phyloP scores from a whole-genome alignment of 768 basidiomycete species.

The Leccinum disarticulatum region DNA sequence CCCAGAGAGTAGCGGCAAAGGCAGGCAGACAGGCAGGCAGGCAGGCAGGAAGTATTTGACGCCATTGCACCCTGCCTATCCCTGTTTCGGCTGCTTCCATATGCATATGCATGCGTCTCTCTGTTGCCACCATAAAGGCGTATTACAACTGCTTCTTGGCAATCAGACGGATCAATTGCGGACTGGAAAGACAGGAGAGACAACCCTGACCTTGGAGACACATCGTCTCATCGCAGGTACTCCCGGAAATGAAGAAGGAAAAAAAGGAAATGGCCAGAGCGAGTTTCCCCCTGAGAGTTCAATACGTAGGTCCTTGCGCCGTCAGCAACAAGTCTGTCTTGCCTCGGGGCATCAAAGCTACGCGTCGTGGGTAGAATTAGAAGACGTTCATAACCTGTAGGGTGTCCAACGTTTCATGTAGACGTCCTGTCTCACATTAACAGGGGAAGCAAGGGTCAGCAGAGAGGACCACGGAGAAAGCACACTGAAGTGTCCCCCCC shows the following conservation, averaged over 20 bases:
- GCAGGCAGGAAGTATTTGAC: not conserved
- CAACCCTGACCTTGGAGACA: conserved; percentile 11
- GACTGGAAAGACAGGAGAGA: conserved; percentile 12
- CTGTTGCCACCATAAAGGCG: conserved; percentile 17
- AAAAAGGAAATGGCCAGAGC: conserved; percentile 1
- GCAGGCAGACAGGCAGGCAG: not conserved
- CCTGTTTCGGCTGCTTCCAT: conserved; percentile 10
- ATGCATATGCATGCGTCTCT: not conserved
- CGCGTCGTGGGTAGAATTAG: conserved; percentile 19
- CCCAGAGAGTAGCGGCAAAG: not conserved
- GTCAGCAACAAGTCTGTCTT: not conserved
- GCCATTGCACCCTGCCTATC: not conserved
- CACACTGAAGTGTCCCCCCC: conserved; percentile 5
- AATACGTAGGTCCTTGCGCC: not conserved
- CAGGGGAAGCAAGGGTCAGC: conserved; percentile 6
- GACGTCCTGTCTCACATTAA: conserved; percentile 14
- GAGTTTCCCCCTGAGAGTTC: not conserved
- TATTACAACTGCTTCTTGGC: not conserved
- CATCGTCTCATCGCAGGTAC: conserved; percentile 13
- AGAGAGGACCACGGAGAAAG: conserved; percentile 10
- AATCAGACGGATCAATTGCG: conserved; percentile 16
- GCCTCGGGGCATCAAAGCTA: conserved; percentile 23
- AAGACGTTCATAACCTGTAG: conserved; percentile 17
- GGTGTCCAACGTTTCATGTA: conserved; percentile 6
- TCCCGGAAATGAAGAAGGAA: conserved; percentile 26